A percentile compares a stretch with the other conserved stretches of the same genome.
Conservation (phyloP, 345 rosid species). For the Bretschneidera sinensis region DNA sequence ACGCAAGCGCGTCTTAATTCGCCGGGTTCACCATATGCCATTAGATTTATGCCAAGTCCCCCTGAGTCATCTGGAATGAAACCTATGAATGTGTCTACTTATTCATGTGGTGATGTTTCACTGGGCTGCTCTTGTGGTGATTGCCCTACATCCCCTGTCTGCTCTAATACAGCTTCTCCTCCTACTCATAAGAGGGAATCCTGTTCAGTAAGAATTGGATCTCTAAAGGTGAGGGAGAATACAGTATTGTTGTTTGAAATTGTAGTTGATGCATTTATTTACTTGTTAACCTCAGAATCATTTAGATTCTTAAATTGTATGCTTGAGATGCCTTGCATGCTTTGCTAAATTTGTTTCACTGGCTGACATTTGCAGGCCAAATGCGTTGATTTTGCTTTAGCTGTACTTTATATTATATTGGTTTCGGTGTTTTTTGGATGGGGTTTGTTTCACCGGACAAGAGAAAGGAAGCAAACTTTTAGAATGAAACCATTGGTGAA, state of each 20-base stretch:
- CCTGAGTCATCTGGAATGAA: slow-evolving; percentile 72
- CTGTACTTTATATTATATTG: slow-evolving; percentile 64
- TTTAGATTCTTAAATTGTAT: slow-evolving; percentile 3
- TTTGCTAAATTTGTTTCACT: slow-evolving; percentile 20
- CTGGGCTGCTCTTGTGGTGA: slow-evolving; percentile 99
- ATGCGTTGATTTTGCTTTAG: slow-evolving; percentile 67
- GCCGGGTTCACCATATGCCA: slow-evolving; percentile 92
- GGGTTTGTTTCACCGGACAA: slow-evolving; percentile 55
- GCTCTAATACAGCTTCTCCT: slow-evolving; percentile 57
- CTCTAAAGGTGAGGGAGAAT: slow-evolving; percentile 54
- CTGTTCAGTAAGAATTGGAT: slow-evolving; percentile 74
- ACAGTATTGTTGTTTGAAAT: neutral
- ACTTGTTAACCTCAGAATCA: neutral
- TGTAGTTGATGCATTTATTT: neutral
- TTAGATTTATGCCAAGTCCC: slow-evolving; percentile 50
- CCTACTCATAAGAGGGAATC: slow-evolving; percentile 37
- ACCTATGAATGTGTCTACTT: slow-evolving; percentile 84
- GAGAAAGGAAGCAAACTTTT: slow-evolving; percentile 46
- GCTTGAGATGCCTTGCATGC: slow-evolving; percentile 9
- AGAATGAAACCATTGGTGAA: slow-evolving; percentile 45
- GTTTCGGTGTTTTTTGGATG: slow-evolving; percentile 80
- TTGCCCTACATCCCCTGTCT: slow-evolving; percentile 72
- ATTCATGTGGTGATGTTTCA: slow-evolving; percentile 74
- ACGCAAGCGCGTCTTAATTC: slow-evolving; percentile 43
- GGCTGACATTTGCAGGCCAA: slow-evolving; percentile 57